Evolutionary conservation across 1,284 basidiomycete species (phyloP).

Genomic region (Rhodotorula sp.): DNA sequence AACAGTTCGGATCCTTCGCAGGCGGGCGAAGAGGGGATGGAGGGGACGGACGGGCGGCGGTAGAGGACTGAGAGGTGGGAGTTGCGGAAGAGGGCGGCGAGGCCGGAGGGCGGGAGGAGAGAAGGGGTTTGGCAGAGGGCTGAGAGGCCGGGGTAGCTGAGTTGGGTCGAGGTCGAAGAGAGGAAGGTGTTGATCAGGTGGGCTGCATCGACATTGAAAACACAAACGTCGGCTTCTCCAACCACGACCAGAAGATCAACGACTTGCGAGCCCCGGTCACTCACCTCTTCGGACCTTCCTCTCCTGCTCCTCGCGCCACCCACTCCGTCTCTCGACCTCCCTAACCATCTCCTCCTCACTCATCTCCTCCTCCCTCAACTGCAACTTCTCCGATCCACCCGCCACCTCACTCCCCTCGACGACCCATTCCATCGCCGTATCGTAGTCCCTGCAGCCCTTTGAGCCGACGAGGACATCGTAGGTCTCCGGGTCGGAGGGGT

Average conservation of each 20-base stretch:
- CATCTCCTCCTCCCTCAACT: conserved; percentile 6
- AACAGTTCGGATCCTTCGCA: conserved; percentile 59
- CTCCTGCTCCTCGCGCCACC: conserved; percentile 56
- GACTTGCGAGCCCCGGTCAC: no score
- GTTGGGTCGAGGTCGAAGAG: conserved; percentile 68
- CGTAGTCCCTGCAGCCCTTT: conserved; percentile 51
- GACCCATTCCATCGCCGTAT: conserved; percentile 64
- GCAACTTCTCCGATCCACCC: conserved; percentile 53
- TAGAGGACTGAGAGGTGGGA: conserved; percentile 85
- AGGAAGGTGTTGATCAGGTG: conserved; percentile 64
- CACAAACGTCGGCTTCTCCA: no score
- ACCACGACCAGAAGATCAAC: no score
- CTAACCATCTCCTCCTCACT: conserved; percentile 29
- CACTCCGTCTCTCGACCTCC: conserved; percentile 37
- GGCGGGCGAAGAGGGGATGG: conserved; percentile 27
- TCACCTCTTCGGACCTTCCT: conserved; percentile 65
- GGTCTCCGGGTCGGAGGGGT: conserved; percentile 58
- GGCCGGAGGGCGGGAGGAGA: conserved; percentile 47
- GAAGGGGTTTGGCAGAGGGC: conserved; percentile 42
- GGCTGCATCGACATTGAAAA: no score
- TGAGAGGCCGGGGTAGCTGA: conserved; percentile 73
- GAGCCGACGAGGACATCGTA: conserved; percentile 55
- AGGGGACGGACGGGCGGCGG: conserved; percentile 53
- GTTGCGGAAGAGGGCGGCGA: conserved; percentile 70
- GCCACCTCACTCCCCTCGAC: conserved; percentile 72